phyloP scores from a whole-genome alignment of 176 grass and related monocot genomes.

The Phoenix roebelenii region DNA sequence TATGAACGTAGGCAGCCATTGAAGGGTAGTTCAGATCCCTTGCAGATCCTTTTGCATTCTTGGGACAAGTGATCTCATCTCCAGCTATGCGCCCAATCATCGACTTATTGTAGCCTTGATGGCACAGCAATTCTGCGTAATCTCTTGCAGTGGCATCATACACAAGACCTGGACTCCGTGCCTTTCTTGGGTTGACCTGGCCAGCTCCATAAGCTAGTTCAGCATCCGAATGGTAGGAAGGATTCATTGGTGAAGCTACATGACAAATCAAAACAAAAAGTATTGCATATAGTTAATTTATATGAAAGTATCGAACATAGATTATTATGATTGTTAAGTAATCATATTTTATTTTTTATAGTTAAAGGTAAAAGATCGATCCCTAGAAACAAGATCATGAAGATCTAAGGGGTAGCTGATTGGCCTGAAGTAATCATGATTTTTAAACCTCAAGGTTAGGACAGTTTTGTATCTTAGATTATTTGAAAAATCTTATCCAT shows the following conservation, averaged over 20 bases:
- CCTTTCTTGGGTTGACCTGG: constrained; percentile 19
- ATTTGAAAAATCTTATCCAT: too few species aligned
- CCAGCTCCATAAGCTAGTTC: constrained; percentile 37
- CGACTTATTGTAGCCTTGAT: constrained; percentile 29
- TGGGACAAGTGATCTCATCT: background rate
- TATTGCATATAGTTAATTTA: background rate
- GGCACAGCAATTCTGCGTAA: constrained; percentile 34
- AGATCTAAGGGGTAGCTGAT: too few species aligned
- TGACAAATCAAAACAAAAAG: background rate
- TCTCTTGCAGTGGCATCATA: constrained; percentile 22
- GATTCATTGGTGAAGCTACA: constrained; percentile 37
- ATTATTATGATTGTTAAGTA: too few species aligned
- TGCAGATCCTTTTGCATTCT: background rate
- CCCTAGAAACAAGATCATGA: too few species aligned
- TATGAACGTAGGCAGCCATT: constrained; percentile 8
- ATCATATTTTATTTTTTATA: too few species aligned
- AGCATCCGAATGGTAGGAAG: constrained; percentile 14
- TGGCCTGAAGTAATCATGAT: too few species aligned
- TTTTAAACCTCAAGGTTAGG: too few species aligned
- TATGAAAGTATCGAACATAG: background rate
- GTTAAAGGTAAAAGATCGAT: too few species aligned
- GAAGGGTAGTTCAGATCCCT: constrained; percentile 44
- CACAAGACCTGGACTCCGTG: constrained; percentile 24
- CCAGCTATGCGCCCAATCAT: constrained; percentile 19
- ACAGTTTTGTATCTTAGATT: too few species aligned